These are phyloP conservation scores for Rhizopogon parksii DNA, from an alignment of 1,284 basidiomycete genomes.

Conservation along the genomic window DNA sequence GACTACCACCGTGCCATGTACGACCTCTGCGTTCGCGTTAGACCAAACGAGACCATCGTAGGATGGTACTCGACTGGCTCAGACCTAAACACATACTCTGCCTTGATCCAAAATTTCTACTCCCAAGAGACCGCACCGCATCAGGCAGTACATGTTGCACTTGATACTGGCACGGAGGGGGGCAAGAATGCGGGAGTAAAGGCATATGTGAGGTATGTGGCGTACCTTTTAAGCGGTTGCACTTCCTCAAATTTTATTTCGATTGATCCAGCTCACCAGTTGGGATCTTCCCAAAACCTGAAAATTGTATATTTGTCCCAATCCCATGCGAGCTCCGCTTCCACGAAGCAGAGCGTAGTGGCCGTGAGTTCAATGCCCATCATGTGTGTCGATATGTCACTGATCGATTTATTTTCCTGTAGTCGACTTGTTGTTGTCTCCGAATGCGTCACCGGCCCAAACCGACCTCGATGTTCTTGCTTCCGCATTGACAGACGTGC, in stretches of 20 bases:
- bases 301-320: constrained; percentile 89
- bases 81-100: constrained; percentile 91
- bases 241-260: constrained; percentile 4
- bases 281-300: constrained; percentile 80
- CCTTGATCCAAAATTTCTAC: constrained; percentile 98
- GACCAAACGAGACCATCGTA: constrained; percentile 82
- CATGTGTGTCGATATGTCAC: no score
- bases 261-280: constrained; percentile 59
- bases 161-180: constrained; percentile 79
- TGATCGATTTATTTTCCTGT: background rate
- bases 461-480: constrained; percentile 67
- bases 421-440: constrained; percentile 74
- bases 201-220: constrained; percentile 75
- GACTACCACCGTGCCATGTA: constrained; percentile 94
- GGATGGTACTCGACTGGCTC: constrained; percentile 73
- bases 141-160: constrained; percentile 88
- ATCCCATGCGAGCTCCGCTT: constrained; percentile 79
- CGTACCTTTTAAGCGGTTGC: background rate
- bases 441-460: constrained; percentile 26
- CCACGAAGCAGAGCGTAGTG: constrained; percentile 76
- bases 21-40: constrained; percentile 81
- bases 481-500: constrained; percentile 62
- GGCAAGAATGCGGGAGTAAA: constrained; percentile 76
- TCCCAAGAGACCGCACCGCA: constrained; percentile 85
- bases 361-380: constrained; percentile 51